Evolutionary conservation across 345 rosid species (phyloP).

Genomic region (Corchorus olitorius): DNA sequence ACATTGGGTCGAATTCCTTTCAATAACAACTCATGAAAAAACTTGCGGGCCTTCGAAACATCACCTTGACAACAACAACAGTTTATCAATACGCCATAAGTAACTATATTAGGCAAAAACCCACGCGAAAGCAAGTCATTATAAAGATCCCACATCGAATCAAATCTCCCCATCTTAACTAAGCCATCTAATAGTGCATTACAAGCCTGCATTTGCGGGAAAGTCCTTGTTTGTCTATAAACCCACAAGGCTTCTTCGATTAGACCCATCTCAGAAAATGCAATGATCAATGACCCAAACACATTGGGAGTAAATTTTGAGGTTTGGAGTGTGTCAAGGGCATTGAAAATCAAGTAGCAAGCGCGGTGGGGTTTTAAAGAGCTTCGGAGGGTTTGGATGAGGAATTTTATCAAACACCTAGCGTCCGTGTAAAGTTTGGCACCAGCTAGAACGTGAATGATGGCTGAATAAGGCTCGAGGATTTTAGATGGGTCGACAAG

Average conservation of each 20-base stretch:
- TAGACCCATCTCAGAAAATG: slow-evolving; percentile 51
- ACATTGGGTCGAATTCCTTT: slow-evolving; percentile 55
- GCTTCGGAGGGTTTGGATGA: slow-evolving; percentile 40
- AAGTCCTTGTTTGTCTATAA: slow-evolving; percentile 36
- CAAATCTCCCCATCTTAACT: slow-evolving; percentile 43
- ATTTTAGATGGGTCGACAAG: slow-evolving; percentile 30
- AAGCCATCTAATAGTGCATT: slow-evolving; percentile 56
- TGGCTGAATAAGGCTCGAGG: slow-evolving; percentile 38
- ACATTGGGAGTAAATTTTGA: slow-evolving; percentile 41
- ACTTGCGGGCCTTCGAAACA: slow-evolving; percentile 37
- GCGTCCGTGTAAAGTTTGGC: slow-evolving; percentile 44
- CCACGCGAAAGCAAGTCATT: slow-evolving; percentile 49
- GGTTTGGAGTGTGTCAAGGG: slow-evolving; percentile 35
- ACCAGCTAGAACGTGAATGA: slow-evolving; percentile 35
- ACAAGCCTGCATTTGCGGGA: slow-evolving; percentile 53
- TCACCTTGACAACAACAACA: slow-evolving; percentile 57
- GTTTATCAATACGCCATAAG: slow-evolving; percentile 58
- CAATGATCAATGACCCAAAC: slow-evolving; percentile 55
- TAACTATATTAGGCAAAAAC: slow-evolving; percentile 52
- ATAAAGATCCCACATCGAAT: slow-evolving; percentile 51
- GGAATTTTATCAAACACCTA: slow-evolving; percentile 69
- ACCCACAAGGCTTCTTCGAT: slow-evolving; percentile 70
- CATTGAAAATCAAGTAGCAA: slow-evolving; percentile 38
- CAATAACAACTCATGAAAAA: slow-evolving; percentile 49
- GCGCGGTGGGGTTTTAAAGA: slow-evolving; percentile 33